phyloP scores from a whole-genome alignment of 768 basidiomycete genomes.

The Phlegmacium glaucopus region DNA sequence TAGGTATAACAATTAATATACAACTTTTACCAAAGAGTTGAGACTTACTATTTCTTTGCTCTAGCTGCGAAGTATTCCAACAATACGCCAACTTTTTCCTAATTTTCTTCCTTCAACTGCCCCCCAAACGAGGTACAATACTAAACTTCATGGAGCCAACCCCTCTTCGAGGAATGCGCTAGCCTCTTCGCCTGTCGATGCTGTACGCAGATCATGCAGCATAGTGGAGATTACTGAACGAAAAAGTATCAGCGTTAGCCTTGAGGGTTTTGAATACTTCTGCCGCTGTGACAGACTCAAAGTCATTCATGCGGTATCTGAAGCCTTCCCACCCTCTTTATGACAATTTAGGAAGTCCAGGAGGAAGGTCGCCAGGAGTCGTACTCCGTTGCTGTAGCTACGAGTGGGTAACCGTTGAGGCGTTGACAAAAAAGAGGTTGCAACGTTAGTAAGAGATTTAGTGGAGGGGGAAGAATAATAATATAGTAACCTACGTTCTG shows the following conservation, averaged over 20 bases:
- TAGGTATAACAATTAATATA: no score
- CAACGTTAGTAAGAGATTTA: not conserved
- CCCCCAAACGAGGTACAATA: conserved; percentile 72
- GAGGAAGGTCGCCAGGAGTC: conserved; percentile 88
- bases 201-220: conserved; percentile 66
- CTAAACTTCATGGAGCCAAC: conserved; percentile 81
- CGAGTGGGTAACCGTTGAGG: conserved; percentile 87
- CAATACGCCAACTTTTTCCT: conserved; percentile 65
- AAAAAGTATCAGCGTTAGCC: conserved; percentile 82
- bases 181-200: conserved; percentile 33
- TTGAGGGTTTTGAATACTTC: conserved; percentile 89
- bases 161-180: conserved; percentile 60
- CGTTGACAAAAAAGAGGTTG: no score
- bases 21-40: no score
- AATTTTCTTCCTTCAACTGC: conserved; percentile 54
- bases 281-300: conserved; percentile 84
- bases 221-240: conserved; percentile 70
- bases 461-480: not conserved
- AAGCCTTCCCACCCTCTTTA: no score
- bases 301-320: no score
- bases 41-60: no score
- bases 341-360: no score
- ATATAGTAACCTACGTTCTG: conserved; percentile 80
- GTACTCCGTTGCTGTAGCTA: conserved; percentile 91
- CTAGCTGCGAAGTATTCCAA: no score